A percentile compares a stretch with the other conserved stretches of the same genome.
phyloP scores from a whole-genome alignment of 345 rosid species.

The Atalantia buxifolia region DNA sequence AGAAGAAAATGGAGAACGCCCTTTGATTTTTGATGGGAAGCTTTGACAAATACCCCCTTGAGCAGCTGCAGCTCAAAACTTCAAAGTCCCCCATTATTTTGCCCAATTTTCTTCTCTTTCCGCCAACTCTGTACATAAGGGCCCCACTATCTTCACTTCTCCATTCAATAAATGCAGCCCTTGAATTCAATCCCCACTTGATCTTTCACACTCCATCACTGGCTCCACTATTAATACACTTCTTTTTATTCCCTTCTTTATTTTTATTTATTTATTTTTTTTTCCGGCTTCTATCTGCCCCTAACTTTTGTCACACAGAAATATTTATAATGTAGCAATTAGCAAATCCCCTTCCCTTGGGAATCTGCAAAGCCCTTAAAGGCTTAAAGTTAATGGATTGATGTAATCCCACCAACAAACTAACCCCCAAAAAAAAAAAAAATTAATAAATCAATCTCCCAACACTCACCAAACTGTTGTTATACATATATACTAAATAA shows the following conservation, averaged over 20 bases:
- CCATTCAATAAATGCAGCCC: constrained; percentile 32
- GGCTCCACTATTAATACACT: constrained; percentile 23
- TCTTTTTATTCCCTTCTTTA: constrained; percentile 4
- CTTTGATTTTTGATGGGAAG: constrained; percentile 6
- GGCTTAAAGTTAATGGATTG: constrained; percentile 4
- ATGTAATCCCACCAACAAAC: constrained; percentile 46
- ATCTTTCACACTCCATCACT: constrained; percentile 20
- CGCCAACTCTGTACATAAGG: constrained; percentile 13
- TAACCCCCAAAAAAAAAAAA: constrained; percentile 8
- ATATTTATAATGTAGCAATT: constrained; percentile 16
- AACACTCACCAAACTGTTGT: constrained; percentile 42
- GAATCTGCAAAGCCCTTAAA: constrained; percentile 71
- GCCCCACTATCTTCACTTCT: constrained; percentile 34
- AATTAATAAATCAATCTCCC: constrained; percentile 27
- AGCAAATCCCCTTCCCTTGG: constrained; percentile 63
- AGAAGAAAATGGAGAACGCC: constrained; percentile 2
- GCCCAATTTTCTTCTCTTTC: background rate
- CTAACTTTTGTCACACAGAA: constrained; percentile 28
- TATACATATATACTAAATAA: constrained; percentile 23
- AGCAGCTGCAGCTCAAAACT: background rate
- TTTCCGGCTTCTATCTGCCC: background rate
- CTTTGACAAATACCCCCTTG: constrained; percentile 3
- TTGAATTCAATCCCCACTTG: constrained; percentile 39
- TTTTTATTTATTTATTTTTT: background rate
- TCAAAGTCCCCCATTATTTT: constrained; percentile 11